Percentiles rank a stretch among this genome's conserved stretches.
These are phyloP conservation scores for Selaginella moellendorffii DNA, from an alignment of 75 land plant genomes.

Conservation along the genomic window DNA sequence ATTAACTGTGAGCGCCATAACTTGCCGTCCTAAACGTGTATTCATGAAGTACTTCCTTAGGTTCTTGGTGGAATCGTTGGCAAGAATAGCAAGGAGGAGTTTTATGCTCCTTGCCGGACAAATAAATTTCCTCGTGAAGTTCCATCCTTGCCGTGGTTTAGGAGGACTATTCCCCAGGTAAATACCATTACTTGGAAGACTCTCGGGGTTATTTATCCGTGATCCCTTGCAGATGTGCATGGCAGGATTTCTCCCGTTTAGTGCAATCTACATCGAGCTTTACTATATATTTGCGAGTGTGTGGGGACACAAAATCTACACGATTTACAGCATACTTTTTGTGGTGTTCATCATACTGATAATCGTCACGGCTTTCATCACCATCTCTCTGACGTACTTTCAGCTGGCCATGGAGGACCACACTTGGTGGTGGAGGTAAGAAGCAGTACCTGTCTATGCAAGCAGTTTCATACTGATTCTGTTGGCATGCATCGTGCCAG, in stretches of 20 bases:
- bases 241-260: slow-evolving; percentile 52
- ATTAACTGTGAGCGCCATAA: slow-evolving; percentile 17
- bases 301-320: slow-evolving; percentile 56
- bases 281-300: slow-evolving; percentile 46
- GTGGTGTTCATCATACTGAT: slow-evolving; percentile 37
- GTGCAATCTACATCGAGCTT: slow-evolving; percentile 50
- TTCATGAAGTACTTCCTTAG: neutral
- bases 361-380: slow-evolving; percentile 43
- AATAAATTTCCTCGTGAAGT: slow-evolving; percentile 46
- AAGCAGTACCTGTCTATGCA: neutral
- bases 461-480: too few species aligned
- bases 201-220: too few species aligned
- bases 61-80: slow-evolving; percentile 40
- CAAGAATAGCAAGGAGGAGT: slow-evolving; percentile 26
- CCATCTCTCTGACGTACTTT: slow-evolving; percentile 47
- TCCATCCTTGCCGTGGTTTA: slow-evolving; percentile 52
- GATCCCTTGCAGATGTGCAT: slow-evolving; percentile 49
- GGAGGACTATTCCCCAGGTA: slow-evolving; percentile 32
- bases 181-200: too few species aligned
- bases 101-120: slow-evolving; percentile 36
- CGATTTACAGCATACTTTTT: slow-evolving; percentile 37
- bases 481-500: slow-evolving; percentile 19
- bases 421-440: slow-evolving; percentile 71
- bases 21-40: neutral
- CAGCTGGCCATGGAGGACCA: slow-evolving; percentile 60